Evolutionary conservation across 768 basidiomycete species (phyloP).

Genomic region (Kwoniella europaea): DNA sequence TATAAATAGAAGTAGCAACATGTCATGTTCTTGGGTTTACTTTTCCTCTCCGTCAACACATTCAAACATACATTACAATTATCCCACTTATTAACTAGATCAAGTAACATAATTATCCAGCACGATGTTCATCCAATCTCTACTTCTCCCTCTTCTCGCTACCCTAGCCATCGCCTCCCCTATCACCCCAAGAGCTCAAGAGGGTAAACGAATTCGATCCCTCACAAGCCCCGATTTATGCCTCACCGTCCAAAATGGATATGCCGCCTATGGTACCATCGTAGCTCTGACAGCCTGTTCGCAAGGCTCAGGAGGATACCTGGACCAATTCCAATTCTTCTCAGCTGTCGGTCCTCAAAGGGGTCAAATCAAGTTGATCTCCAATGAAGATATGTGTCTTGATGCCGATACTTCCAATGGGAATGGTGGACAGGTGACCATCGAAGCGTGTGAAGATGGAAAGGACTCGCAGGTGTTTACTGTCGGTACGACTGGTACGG

Average conservation of each 20-base stretch:
- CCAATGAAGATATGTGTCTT: constrained; percentile 12
- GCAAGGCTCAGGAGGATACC: not conserved
- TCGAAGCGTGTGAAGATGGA: constrained; percentile 20
- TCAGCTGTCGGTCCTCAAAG: constrained; percentile 6
- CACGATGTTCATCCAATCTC: not conserved
- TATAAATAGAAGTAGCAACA: not conserved
- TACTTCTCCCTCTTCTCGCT: constrained; percentile 2
- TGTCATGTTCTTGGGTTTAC: not conserved
- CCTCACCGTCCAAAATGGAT: constrained; percentile 20
- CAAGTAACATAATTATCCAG: not conserved
- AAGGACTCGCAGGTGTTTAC: constrained; percentile 10
- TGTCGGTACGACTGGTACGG: constrained; percentile 11
- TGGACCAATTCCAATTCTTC: constrained; percentile 10
- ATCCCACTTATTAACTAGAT: not conserved
- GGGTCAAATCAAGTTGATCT: constrained; percentile 9
- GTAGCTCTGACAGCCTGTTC: constrained; percentile 11
- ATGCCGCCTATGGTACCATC: constrained; percentile 25
- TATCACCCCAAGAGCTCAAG: not conserved
- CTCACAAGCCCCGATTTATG: constrained; percentile 14
- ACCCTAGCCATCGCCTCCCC: not conserved
- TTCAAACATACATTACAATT: not conserved
- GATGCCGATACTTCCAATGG: constrained; percentile 9
- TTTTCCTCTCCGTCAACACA: not conserved
- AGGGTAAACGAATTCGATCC: constrained; percentile 8
- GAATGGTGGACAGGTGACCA: constrained; percentile 7